A percentile compares a stretch with the other conserved stretches of the same genome.
phyloP scores from a whole-genome alignment of 208 protist genomes.

The Naegleria lovaniensis region DNA sequence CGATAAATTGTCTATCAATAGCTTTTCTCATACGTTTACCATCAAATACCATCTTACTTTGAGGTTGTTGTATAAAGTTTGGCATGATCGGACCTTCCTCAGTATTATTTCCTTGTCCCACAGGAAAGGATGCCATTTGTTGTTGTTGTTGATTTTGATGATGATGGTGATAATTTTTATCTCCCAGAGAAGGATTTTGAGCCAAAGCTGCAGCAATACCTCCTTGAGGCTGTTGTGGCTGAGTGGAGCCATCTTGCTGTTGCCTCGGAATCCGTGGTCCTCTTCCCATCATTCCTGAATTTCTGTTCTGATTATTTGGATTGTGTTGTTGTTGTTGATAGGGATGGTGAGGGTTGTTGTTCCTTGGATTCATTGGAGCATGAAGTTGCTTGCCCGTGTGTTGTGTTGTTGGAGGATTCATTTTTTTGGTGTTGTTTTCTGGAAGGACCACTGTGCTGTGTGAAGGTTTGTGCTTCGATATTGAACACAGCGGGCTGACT shows the following conservation, averaged over 20 bases:
- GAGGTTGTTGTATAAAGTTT: background rate
- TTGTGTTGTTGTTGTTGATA: background rate
- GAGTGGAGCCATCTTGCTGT: background rate
- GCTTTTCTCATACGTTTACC: slow-evolving; percentile 46
- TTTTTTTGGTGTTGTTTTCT: too few species aligned
- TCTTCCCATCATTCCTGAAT: background rate
- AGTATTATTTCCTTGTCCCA: background rate
- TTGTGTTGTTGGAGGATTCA: too few species aligned
- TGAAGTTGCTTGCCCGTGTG: too few species aligned
- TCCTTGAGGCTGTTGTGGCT: background rate
- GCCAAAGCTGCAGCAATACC: background rate
- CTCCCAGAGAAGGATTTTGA: too few species aligned
- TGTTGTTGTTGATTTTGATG: background rate
- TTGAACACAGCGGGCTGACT: too few species aligned
- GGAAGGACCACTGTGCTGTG: too few species aligned
- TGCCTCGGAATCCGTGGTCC: too few species aligned
- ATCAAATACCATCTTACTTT: slow-evolving; percentile 38
- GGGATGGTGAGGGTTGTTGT: background rate
- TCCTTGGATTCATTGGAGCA: background rate
- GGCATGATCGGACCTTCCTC: background rate
- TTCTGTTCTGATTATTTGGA: background rate
- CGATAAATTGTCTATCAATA: slow-evolving; percentile 42
- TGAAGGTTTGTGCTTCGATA: too few species aligned
- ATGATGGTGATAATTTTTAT: background rate
- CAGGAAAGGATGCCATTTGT: background rate